Evolutionary conservation across 1,284 basidiomycete genomes (phyloP).

Genomic region (Rugosomyces carneus): DNA sequence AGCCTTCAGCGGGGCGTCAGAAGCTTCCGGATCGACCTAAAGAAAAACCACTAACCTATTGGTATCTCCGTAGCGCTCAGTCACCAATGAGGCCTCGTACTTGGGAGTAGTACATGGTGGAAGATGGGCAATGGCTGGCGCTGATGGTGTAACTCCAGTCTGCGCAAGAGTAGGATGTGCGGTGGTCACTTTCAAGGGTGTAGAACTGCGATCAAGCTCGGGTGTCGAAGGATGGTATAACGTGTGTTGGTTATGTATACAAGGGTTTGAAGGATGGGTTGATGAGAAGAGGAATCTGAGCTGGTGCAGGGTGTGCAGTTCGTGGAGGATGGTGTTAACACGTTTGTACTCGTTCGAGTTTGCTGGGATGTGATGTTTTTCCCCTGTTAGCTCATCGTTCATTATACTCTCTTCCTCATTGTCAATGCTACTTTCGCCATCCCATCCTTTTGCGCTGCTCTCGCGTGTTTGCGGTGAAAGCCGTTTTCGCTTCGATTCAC

Average conservation of each 20-base stretch:
- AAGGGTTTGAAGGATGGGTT: slow-evolving; percentile 13
- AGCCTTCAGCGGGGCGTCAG: slow-evolving; percentile 25
- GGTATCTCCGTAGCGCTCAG: slow-evolving; percentile 53
- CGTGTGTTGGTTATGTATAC: slow-evolving; percentile 9
- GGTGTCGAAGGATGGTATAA: slow-evolving; percentile 5
- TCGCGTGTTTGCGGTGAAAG: slow-evolving; percentile 41
- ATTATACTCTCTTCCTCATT: slow-evolving; percentile 28
- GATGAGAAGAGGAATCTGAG: slow-evolving; percentile 46
- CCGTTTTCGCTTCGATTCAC: slow-evolving; percentile 42
- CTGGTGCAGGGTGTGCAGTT: slow-evolving; percentile 60
- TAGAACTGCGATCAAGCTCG: neutral
- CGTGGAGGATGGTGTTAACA: slow-evolving; percentile 57
- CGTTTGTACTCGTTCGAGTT: slow-evolving; percentile 40
- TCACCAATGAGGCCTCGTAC: slow-evolving; percentile 33
- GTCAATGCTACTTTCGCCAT: slow-evolving; percentile 16
- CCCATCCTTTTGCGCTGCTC: slow-evolving; percentile 38
- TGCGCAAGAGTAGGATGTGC: slow-evolving; percentile 1
- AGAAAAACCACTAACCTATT: slow-evolving; percentile 43
- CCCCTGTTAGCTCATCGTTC: slow-evolving; percentile 23
- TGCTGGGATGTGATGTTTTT: neutral
- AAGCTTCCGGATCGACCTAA: neutral
- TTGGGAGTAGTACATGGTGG: neutral
- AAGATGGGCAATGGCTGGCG: neutral
- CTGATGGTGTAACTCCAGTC: slow-evolving; percentile 4
- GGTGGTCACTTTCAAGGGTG: slow-evolving; percentile 2